Evolutionary conservation across 2,329 filamentous ascomycete species (phyloP), one percentile per base, ranked within the genome.

Genomic region (Aspergillus spinulosporus): DNA sequence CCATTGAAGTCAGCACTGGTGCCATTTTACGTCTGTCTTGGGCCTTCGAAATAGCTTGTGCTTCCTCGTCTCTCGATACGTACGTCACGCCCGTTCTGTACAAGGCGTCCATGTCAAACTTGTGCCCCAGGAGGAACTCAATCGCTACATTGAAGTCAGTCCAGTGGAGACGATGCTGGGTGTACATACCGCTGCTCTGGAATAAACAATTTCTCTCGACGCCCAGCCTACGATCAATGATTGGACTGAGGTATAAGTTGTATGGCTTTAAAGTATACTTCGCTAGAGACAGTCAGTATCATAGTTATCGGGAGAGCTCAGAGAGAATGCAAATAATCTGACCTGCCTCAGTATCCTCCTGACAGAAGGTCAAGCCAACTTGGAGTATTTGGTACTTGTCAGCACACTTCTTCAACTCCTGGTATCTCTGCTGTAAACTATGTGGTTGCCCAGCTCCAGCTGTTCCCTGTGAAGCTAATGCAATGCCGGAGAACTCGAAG

Each of bases 401-500:
- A 3, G 86, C 86, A 2, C 84, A 84, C 29, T 73, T 72, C 66
- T 83, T 87, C 55, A 78, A 77, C 59, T 88, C 85, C 8, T 75
- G 71, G 65, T 88, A 89, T 54, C 82, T 80, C 43, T 85, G 74
- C 62, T 88, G 82, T 2, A 88, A 72, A 2, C 37, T 53, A 12
- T 53, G 79, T 80, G 32, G 78, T 78, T 55, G 77, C 78, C 36
- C 76, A 74, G 37, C 67, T 64, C 74, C 21, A 21, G 21, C 21
- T 21, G 21, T 70, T 54, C 65, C 67, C 12, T 65, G 63, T 44
- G 74, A 72, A 26, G 77, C 78, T 9, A 69, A 70, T 2, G 78
- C 76, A 21, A 89, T 85, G 2, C 86, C 86, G 11, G 85, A 88
- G 45, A 88, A 80, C 69, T 89, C 86, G 9, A 88, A 76, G 66